phyloP scores from a whole-genome alignment of 2,329 filamentous ascomycete species.

The Ciborinia camelliae region DNA sequence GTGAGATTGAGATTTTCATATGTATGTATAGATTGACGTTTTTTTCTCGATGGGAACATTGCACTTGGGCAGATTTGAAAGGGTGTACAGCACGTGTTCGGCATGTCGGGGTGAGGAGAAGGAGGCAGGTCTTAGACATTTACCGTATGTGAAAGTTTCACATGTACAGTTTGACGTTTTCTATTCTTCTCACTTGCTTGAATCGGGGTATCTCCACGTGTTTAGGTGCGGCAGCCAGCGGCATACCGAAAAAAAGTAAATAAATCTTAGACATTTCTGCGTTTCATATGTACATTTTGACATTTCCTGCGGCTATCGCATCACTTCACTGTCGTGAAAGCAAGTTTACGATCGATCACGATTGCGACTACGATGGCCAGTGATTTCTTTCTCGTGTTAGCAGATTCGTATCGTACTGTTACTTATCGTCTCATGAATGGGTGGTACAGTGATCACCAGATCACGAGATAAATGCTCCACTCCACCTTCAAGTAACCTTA shows the following conservation, averaged over 20 bases:
- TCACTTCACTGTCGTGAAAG: constrained; percentile 9
- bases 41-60: background rate
- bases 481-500: background rate
- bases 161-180: background rate
- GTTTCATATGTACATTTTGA: constrained; percentile 5
- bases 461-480: constrained; percentile 13
- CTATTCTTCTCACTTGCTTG: background rate
- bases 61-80: background rate
- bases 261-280: constrained; percentile 6
- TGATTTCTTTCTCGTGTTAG: constrained; percentile 6
- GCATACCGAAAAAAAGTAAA: background rate
- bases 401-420: background rate
- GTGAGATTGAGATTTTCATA: background rate
- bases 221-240: background rate
- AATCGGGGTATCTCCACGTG: background rate
- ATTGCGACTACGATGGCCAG: background rate
- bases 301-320: background rate
- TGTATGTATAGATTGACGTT: background rate
- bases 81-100: constrained; percentile 4
- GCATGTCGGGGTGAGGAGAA: background rate
- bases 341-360: constrained; percentile 9
- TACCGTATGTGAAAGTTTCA: background rate
- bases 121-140: background rate
- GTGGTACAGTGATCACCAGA: constrained; percentile 14
- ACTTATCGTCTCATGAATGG: background rate